Evolutionary conservation across 2,329 filamentous ascomycete species (phyloP).

Genomic region (Ceratocystis albifundus): DNA sequence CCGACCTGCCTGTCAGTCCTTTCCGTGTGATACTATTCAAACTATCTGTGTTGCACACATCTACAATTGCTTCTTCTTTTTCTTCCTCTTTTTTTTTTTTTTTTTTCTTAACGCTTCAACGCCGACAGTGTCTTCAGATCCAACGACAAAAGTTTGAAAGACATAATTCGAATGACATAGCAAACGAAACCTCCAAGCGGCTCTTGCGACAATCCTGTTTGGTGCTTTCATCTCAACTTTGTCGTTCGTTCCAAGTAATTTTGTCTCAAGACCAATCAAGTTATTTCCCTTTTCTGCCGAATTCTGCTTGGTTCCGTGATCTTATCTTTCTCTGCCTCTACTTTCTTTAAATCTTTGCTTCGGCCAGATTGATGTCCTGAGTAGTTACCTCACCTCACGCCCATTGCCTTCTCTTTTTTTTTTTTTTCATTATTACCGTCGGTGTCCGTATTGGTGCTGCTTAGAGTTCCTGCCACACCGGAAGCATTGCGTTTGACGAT

Average conservation of each 20-base stretch:
- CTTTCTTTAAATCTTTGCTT: background rate
- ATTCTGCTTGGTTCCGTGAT: too few relatives aligned
- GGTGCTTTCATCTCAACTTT: constrained; percentile 23
- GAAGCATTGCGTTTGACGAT: constrained; percentile 2
- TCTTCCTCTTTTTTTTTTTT: background rate
- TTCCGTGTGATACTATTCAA: constrained; percentile 9
- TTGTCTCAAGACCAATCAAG: background rate
- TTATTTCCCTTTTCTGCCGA: background rate
- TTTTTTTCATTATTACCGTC: constrained; percentile 7
- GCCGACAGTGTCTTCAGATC: background rate
- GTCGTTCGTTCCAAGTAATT: background rate
- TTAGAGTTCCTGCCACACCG: background rate
- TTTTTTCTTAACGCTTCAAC: background rate
- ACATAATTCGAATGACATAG: background rate
- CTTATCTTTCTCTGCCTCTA: background rate
- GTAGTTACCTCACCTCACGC: background rate
- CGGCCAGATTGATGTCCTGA: background rate
- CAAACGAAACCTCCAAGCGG: background rate
- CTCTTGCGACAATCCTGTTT: constrained; percentile 16
- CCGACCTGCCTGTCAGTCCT: constrained; percentile 13
- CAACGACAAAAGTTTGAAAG: background rate
- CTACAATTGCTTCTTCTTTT: constrained; percentile 7
- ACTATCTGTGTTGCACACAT: background rate
- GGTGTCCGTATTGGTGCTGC: background rate
- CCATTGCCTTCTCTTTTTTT: too few relatives aligned